phyloP scores from a whole-genome alignment of 2,329 filamentous ascomycete species.

The Colletotrichum theobromicola region DNA sequence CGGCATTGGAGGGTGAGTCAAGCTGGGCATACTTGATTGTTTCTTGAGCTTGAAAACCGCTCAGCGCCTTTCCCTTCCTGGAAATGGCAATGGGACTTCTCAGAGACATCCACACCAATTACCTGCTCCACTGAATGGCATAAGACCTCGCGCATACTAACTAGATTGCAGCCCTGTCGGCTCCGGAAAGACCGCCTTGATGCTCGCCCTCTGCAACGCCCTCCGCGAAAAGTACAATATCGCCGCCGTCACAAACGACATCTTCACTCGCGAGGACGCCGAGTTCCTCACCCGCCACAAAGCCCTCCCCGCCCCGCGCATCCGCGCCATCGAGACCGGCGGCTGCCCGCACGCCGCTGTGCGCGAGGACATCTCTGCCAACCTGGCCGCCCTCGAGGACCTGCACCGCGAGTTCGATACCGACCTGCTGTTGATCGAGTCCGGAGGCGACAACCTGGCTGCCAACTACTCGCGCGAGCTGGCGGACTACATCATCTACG shows the following conservation, averaged over 20 bases:
- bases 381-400: conserved; percentile 90
- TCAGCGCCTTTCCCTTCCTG: neutral
- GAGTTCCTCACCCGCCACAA: conserved; percentile 91
- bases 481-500: conserved; percentile 97
- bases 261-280: conserved; percentile 97
- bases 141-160: neutral
- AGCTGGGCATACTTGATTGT: neutral
- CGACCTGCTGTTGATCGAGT: conserved; percentile 92
- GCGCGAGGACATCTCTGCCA: conserved; percentile 93
- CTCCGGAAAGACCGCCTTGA: conserved; percentile 95
- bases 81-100: neutral
- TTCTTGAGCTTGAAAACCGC: neutral
- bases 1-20: conserved; percentile 90
- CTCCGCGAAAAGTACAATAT: conserved; percentile 84
- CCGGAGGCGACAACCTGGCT: conserved; percentile 93
- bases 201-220: conserved; percentile 89
- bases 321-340: conserved; percentile 95
- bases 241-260: conserved; percentile 97
- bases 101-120: neutral
- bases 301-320: conserved; percentile 82
- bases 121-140: neutral
- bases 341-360: conserved; percentile 97
- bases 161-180: conserved; percentile 78
- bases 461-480: conserved; percentile 96
- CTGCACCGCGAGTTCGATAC: conserved; percentile 80